Evolutionary conservation across 2,329 filamentous ascomycete species (phyloP), one percentile per base, ranked within the genome.

Genomic region (Peltaster fructicola): DNA sequence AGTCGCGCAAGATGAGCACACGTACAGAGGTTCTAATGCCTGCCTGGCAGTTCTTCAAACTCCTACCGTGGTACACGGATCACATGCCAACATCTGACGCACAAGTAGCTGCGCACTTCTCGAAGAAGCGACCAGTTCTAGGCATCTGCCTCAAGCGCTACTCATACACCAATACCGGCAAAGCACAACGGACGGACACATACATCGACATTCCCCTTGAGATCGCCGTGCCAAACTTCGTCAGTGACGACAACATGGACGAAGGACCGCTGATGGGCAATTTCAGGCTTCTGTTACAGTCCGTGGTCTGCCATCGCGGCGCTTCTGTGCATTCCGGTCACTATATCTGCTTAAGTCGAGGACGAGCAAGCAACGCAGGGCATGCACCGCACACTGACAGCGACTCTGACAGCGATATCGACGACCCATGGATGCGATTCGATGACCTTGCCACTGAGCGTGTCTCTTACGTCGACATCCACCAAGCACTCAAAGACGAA

Each of bases 111-210:
- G 68, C 72, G 25, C 84, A 92, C 44, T 91, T 95, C 43, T 75
- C 77, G 15, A 66, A 75, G 16, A 69, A 71, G 43, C 65, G 80
- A 8, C 88, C 88, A 1, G 76, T 93, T 2, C 67, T 98, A 3
- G 85, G 84, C 2, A 82, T 98, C 30, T 93, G 84, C 41, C 57
- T 95, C 17, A 95, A 95, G 47, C 68, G 88, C 33, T 98, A 95
- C 45, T 71, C 68, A 11, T 74, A 85, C 59, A 68, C 69, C 5
- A 59, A 68, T 8, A 60, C 68, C 14, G 80, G 81, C 4, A 57
- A 64, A 19, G 71, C 78, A 2, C 64, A 68, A 32, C 67, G 80
- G 16, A 70, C 81, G 8, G 70, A 79, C 35, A 92, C 81, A 0
- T 77, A 73, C 31, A 73, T 98, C 38, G 88, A 98, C 44, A 93